Percentiles rank a stretch among this genome's conserved stretches.
phyloP scores from a whole-genome alignment of 1,284 basidiomycete species.

The Leccinum laetum region DNA sequence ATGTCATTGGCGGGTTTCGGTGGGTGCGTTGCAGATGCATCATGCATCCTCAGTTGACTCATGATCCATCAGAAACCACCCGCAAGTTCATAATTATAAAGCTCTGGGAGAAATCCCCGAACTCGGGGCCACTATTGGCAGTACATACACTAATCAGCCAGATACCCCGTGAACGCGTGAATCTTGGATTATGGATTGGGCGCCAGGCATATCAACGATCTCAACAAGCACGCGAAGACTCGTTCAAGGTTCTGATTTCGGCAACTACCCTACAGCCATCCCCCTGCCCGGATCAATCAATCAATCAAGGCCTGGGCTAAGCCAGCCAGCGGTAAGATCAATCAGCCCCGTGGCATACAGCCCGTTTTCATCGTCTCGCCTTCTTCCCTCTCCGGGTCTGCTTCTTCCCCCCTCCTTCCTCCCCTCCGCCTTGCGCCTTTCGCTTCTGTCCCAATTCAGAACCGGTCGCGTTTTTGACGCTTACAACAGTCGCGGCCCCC shows the following conservation, averaged over 20 bases:
- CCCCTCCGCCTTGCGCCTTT: slow-evolving; percentile 48
- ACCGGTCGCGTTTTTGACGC: slow-evolving; percentile 53
- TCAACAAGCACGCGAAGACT: background rate
- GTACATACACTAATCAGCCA: background rate
- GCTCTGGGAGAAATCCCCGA: slow-evolving; percentile 3
- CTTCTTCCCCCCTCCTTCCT: slow-evolving; percentile 46
- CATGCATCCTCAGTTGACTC: background rate
- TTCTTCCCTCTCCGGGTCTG: slow-evolving; percentile 59
- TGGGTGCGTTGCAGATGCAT: slow-evolving; percentile 10
- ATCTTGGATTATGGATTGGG: background rate
- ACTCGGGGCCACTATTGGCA: background rate
- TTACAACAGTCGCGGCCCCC: slow-evolving; percentile 65
- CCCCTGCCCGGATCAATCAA: background rate
- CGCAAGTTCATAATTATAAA: slow-evolving; percentile 1
- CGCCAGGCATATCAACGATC: background rate
- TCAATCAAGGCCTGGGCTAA: background rate
- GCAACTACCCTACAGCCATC: background rate
- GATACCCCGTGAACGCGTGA: background rate
- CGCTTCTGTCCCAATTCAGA: slow-evolving; percentile 54
- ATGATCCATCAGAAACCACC: slow-evolving; percentile 11
- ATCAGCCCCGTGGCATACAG: background rate
- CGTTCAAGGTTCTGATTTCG: background rate
- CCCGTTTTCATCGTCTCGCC: slow-evolving; percentile 43
- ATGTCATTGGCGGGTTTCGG: background rate
- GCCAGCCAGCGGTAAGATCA: background rate